A percentile compares a stretch with the other conserved stretches of the same genome.
Evolutionary conservation across 352 stramenopile genomes (phyloP).

Genomic region (Globisporangium spinosum): DNA sequence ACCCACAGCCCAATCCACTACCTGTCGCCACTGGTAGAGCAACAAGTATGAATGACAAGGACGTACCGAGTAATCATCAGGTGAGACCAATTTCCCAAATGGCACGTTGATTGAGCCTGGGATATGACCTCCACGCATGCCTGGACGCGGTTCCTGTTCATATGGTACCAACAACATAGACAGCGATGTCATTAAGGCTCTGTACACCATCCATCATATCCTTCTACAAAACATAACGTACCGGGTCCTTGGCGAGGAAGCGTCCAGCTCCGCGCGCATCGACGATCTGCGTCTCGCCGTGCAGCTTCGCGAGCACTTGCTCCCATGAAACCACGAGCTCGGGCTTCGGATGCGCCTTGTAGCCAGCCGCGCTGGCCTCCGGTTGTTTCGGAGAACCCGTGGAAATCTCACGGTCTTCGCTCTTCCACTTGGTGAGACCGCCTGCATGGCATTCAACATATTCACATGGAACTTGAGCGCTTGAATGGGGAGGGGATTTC

Average conservation of each 20-base stretch:
- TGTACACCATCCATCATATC: background rate
- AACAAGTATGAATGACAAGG: constrained; percentile 25
- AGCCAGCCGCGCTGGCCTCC: constrained; percentile 22
- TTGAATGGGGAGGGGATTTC: background rate
- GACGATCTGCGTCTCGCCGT: constrained; percentile 78
- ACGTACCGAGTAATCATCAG: constrained; percentile 79
- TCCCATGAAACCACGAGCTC: constrained; percentile 53
- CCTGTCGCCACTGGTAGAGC: constrained; percentile 22
- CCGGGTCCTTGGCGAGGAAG: constrained; percentile 85
- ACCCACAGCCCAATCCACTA: background rate
- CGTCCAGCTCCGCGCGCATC: constrained; percentile 87
- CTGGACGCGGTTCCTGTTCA: constrained; percentile 84
- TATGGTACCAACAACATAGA: background rate
- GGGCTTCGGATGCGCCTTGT: constrained; percentile 49
- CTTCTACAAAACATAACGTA: constrained; percentile 20
- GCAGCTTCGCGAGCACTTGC: constrained; percentile 55
- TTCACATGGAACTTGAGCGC: background rate
- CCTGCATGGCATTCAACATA: constrained; percentile 24
- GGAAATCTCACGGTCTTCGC: constrained; percentile 41
- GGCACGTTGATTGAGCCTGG: constrained; percentile 89
- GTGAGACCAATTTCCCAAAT: constrained; percentile 83
- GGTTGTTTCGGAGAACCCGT: constrained; percentile 29
- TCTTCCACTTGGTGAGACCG: constrained; percentile 70
- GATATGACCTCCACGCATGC: constrained; percentile 91
- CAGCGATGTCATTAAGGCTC: background rate